phyloP scores from a whole-genome alignment of 495 filamentous ascomycete genomes.

The Cercophora sp. region DNA sequence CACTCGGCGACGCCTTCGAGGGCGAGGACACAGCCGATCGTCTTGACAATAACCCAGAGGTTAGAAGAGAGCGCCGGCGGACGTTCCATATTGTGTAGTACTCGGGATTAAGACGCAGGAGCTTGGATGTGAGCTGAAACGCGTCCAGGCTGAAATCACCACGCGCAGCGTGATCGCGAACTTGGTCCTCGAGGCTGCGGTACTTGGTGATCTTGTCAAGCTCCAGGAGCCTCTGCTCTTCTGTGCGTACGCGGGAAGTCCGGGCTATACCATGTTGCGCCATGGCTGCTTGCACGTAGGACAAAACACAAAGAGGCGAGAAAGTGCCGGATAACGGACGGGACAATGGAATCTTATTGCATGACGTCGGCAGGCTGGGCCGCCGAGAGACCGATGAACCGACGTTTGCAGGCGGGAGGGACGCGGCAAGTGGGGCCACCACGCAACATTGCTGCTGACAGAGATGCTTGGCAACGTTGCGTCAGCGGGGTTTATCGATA shows the following conservation, averaged over 20 bases:
- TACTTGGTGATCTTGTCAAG: slow-evolving; percentile 76
- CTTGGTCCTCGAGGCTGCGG: slow-evolving; percentile 60
- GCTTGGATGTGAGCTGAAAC: slow-evolving; percentile 70
- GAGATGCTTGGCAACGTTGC: too few relatives aligned
- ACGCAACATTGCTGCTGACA: too few relatives aligned
- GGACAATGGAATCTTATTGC: neutral
- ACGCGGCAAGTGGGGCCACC: too few relatives aligned
- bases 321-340: neutral
- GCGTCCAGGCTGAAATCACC: slow-evolving; percentile 63
- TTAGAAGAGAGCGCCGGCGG: slow-evolving; percentile 67
- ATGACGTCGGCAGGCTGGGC: neutral
- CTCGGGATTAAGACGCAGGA: slow-evolving; percentile 87
- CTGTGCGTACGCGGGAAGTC: slow-evolving; percentile 54
- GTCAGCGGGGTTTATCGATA: too few relatives aligned
- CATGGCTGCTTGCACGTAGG: too few relatives aligned
- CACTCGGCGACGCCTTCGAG: slow-evolving; percentile 55
- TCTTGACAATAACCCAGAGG: slow-evolving; percentile 51
- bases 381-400: too few relatives aligned
- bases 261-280: slow-evolving; percentile 71
- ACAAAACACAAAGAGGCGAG: neutral
- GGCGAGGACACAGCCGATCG: slow-evolving; percentile 47
- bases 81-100: slow-evolving; percentile 99
- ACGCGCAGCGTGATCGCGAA: slow-evolving; percentile 54
- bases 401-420: too few relatives aligned
- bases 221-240: slow-evolving; percentile 64